Conservation (phyloP, 108 stramenopile genomes). For the Schizochytrium sp. region DNA sequence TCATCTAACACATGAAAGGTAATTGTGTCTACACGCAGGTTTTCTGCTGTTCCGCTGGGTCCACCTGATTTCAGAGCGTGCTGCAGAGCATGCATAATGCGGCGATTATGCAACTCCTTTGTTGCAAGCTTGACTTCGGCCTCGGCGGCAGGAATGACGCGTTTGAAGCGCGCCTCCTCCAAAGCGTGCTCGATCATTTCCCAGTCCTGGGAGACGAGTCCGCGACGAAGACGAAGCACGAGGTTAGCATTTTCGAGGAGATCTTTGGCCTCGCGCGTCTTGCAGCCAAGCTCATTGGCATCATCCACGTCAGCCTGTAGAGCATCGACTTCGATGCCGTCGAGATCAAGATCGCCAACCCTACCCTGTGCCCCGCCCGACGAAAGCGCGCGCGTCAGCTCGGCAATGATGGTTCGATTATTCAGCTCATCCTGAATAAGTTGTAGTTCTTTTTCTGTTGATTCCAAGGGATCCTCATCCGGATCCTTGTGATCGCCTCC, state of each 20-base stretch:
- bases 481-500: not conserved
- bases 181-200: not conserved
- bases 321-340: not conserved
- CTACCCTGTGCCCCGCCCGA: not conserved
- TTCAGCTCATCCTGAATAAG: conserved; percentile 29
- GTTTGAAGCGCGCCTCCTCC: not conserved
- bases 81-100: not conserved
- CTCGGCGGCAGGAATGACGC: not conserved
- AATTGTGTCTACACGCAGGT: not conserved
- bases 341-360: not conserved
- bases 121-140: conserved; percentile 15
- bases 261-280: conserved; percentile 13
- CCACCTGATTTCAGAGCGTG: not conserved
- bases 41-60: not conserved
- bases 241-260: conserved; percentile 5
- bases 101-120: conserved; percentile 14
- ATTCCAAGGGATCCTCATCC: not conserved
- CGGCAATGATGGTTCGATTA: not conserved
- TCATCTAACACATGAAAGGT: not conserved
- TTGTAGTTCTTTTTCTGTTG: not conserved
- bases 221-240: conserved; percentile 1
- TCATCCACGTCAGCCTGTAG: conserved; percentile 16
- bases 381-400: not conserved
- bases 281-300: not conserved
- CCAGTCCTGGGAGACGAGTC: not conserved